Conservation (phyloP, 768 basidiomycete genomes). For the Suillus clintonianus region DNA sequence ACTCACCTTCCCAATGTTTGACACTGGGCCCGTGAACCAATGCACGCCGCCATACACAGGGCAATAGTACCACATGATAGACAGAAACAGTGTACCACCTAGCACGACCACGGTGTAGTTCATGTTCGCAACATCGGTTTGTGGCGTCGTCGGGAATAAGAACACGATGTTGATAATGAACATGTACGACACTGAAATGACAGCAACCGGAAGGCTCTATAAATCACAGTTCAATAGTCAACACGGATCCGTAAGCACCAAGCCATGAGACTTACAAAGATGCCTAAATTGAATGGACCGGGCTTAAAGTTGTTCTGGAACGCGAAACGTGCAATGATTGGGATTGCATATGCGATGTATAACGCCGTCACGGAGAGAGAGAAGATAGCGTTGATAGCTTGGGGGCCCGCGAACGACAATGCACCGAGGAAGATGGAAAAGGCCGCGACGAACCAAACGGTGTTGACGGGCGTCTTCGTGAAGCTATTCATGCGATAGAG, state of each 20-base stretch:
- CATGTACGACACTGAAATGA: slow-evolving; percentile 66
- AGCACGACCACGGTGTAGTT: slow-evolving; percentile 74
- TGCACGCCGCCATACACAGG: slow-evolving; percentile 68
- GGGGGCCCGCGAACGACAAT: slow-evolving; percentile 56
- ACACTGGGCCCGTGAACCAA: slow-evolving; percentile 74
- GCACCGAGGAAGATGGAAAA: slow-evolving; percentile 47
- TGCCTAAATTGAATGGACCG: slow-evolving; percentile 50
- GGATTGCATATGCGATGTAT: slow-evolving; percentile 50
- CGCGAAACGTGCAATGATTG: slow-evolving; percentile 51
- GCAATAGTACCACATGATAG: slow-evolving; percentile 66
- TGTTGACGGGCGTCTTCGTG: slow-evolving; percentile 58
- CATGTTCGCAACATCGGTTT: slow-evolving; percentile 51
- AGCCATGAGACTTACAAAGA: slow-evolving; percentile 33
- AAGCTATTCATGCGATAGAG: slow-evolving; percentile 57
- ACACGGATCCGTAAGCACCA: slow-evolving; percentile 15
- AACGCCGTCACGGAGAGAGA: slow-evolving; percentile 48
- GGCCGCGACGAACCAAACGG: slow-evolving; percentile 53
- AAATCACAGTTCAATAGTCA: background rate
- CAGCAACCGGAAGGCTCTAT: slow-evolving; percentile 58
- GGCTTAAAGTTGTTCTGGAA: slow-evolving; percentile 48
- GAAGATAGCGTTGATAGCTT: slow-evolving; percentile 62
- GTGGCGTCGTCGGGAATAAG: slow-evolving; percentile 60
- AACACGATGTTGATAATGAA: slow-evolving; percentile 60
- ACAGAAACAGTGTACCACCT: slow-evolving; percentile 57
- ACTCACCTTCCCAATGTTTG: slow-evolving; percentile 36